Base-by-base conservation (phyloP, 1,139 yeast species). In the Saccharomyces hybrid region DNA sequence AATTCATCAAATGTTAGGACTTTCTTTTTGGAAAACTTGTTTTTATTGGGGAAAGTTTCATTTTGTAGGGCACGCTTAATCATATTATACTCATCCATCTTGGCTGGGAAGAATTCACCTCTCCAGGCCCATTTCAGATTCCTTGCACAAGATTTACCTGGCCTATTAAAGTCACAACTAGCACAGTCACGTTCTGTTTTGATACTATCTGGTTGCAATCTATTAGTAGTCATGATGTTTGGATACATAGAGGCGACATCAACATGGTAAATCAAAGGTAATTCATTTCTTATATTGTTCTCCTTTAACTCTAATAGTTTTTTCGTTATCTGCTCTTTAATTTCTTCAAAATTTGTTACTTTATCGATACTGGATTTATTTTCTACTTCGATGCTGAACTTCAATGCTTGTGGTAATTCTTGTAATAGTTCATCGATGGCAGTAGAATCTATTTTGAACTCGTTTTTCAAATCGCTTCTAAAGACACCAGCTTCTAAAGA, bases 241-340 rank as follows among this genome's bases (percentile, higher is more conserved):
- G 99, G 99, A 67, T 95, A 95, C 99, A 95, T 95, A 0, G 99
- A 93, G 0, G 99, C 98, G 54, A 95, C 99, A 75, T 95, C 99
- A 47, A 95, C 97, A 69, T 95, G 99, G 66, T 95, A 95, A 61
- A 95, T 95, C 44, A 88, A 76, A 0, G 99, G 99, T 7, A 75
- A 75, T 65, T 93, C 99, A 9, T 72, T 70, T 61, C 98, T 75
- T 42, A 75, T 75, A 0, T 95, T 93, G 38, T 78, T 77, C 2
- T 76, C 70, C 58, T 82, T 83, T 55, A 95, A 71, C 5, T 78
- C 86, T 21, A 78, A 58, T 24, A 95, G 74, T 59, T 81, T 76
- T 0, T 68, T 61, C 50, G 77, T 77, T 54, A 95, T 85, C 41
- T 80, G 74, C 4, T 79, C 71, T 64, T 82, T 79, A 27, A 91